Base-by-base conservation (phyloP, 805 yeast species). In the Pichia eremophila region DNA sequence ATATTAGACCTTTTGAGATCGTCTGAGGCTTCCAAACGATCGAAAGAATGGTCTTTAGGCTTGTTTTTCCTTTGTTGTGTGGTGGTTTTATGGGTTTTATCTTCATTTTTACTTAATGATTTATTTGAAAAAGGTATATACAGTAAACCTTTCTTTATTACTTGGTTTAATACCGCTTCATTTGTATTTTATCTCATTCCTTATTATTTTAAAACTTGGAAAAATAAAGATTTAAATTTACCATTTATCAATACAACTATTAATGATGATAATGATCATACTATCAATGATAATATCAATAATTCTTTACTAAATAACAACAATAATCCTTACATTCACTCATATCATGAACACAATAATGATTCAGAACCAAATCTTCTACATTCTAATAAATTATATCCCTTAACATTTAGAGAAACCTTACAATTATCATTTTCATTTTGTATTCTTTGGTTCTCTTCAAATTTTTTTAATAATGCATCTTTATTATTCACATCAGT, bases 91-190 rank as follows among this genome's bases (percentile, higher is more conserved):
- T 91, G 99, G 99, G 97, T 93, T 11, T 67, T 84, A 36, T 87
- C 96, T 5, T 86, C 95, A 5, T 91, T 89, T 56, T 64, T 91
- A 42, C 83, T 93, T 36, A 89, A 86, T 63, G 81, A 79, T 40
- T 69, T 87, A 39, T 84, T 87, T 56, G 88, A 81, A 55, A 73
- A 76, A 42, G 77, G 74, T 49, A 48, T 50, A 9, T 93, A 88
- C 63, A 67, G 88, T 43, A 93, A 93, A 65, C 99, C 99, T 17
- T 90, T 88, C 60, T 77, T 90, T 52, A 85, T 93, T 55, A 93
- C 99, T 3, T 93, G 91, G 68, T 65, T 91, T 56, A 93, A 90
- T 67, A 90, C 98, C 0, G 81, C 88, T 1, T 77, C 93, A 5
- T 93, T 93, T 63, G 72, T 79, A 8, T 70, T 91, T 45, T 93